A percentile compares a stretch with the other conserved stretches of the same genome.
Conservation (phyloP, 2,329 filamentous ascomycete species). For the Uncinocarpus reesii region DNA sequence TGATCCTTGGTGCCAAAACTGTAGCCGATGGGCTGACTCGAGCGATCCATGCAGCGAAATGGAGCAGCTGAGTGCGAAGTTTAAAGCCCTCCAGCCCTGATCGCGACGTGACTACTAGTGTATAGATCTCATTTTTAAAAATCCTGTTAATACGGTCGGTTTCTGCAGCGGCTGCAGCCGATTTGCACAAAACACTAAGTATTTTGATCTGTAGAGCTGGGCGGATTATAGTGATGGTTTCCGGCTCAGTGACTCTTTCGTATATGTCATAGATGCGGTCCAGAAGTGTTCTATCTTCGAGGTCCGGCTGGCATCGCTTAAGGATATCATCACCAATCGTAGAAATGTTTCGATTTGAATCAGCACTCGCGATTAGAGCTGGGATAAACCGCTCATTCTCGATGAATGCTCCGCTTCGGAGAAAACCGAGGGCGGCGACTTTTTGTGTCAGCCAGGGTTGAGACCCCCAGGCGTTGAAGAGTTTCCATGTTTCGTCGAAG, state of each 20-base stretch:
- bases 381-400: slow-evolving; percentile 76
- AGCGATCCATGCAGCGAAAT: slow-evolving; percentile 78
- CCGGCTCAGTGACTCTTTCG: slow-evolving; percentile 45
- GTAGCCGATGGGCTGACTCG: slow-evolving; percentile 52
- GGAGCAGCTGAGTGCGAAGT: slow-evolving; percentile 70
- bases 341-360: slow-evolving; percentile 63
- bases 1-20: slow-evolving; percentile 50
- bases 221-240: slow-evolving; percentile 41
- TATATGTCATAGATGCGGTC: slow-evolving; percentile 62
- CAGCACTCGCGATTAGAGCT: slow-evolving; percentile 71
- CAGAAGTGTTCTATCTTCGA: slow-evolving; percentile 59
- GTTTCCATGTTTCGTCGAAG: slow-evolving; percentile 49
- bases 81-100: slow-evolving; percentile 65
- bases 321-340: slow-evolving; percentile 81
- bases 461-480: slow-evolving; percentile 50
- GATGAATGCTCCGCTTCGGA: slow-evolving; percentile 76
- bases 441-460: slow-evolving; percentile 61
- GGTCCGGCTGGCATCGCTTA: slow-evolving; percentile 59
- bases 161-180: slow-evolving; percentile 28
- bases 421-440: slow-evolving; percentile 55
- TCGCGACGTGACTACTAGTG: slow-evolving; percentile 27
- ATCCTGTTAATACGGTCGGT: slow-evolving; percentile 1
- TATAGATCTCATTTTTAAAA: neutral
- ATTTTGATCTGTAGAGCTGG: slow-evolving; percentile 67
- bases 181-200: slow-evolving; percentile 65